These are phyloP conservation scores for Eutrema yunnanense DNA, from an alignment of 345 rosid species.

Conservation along the genomic window DNA sequence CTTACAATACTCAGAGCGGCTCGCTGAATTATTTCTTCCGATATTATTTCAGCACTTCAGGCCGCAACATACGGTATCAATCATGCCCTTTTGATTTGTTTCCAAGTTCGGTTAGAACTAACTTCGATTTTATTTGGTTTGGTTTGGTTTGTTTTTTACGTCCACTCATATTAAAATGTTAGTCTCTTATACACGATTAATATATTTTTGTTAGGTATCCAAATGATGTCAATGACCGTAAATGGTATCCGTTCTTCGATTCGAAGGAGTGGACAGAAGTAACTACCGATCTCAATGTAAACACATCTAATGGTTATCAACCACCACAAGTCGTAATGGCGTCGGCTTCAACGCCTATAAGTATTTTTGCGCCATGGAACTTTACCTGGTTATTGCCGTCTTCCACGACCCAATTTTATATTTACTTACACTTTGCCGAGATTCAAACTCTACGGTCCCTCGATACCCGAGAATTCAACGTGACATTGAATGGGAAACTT, in stretches of 20 bases:
- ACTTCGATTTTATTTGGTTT: background rate
- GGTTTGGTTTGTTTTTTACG: background rate
- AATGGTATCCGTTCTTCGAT: conserved; percentile 16
- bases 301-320: conserved; percentile 2
- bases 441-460: background rate
- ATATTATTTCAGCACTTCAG: conserved; percentile 21
- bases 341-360: conserved; percentile 26
- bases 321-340: conserved; percentile 19
- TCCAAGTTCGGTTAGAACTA: background rate
- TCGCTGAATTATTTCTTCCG: conserved; percentile 1
- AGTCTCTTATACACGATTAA: background rate
- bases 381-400: background rate
- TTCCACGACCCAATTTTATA: conserved; percentile 9
- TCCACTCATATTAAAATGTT: background rate
- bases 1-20: conserved; percentile 28
- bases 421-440: conserved; percentile 31
- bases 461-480: conserved; percentile 17
- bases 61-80: conserved; percentile 1
- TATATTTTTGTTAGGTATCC: conserved; percentile 13
- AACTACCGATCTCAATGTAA: background rate
- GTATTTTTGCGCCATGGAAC: conserved; percentile 11
- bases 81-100: background rate
- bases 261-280: conserved; percentile 11
- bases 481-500: background rate
- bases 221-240: conserved; percentile 21